These are phyloP conservation scores for Komagataella populi DNA, from an alignment of 805 yeast genomes.

Conservation along the genomic window DNA sequence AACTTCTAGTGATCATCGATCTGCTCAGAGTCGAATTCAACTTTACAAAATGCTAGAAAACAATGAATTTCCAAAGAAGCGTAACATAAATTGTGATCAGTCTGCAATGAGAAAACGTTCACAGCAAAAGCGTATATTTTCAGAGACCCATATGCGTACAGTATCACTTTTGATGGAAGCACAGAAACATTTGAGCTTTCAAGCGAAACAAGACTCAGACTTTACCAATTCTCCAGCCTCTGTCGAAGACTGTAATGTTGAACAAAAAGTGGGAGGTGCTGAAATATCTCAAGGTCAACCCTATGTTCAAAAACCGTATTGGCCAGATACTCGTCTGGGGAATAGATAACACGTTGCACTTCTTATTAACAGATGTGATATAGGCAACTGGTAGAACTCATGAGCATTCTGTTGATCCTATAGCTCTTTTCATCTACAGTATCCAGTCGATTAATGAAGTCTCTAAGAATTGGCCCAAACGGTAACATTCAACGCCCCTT, in stretches of 20 bases:
- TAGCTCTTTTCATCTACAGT: neutral
- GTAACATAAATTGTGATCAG: neutral
- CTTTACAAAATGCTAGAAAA: neutral
- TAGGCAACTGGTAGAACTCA: neutral
- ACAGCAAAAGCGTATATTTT: neutral
- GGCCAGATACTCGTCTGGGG: neutral
- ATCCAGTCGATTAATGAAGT: neutral
- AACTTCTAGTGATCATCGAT: neutral
- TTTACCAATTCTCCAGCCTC: neutral
- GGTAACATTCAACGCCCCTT: neutral
- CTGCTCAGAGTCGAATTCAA: neutral
- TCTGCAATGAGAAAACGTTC: neutral
- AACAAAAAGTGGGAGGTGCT: neutral
- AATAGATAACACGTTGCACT: neutral
- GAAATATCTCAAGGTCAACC: neutral
- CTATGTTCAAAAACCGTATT: neutral
- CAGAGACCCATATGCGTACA: neutral
- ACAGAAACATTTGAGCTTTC: neutral
- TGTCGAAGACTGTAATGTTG: neutral
- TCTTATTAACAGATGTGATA: neutral
- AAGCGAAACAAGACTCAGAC: neutral
- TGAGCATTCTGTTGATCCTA: neutral
- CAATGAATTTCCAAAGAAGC: neutral
- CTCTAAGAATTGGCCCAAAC: neutral
- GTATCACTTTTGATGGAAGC: neutral